phyloP scores from a whole-genome alignment of 2,329 filamentous ascomycete genomes.

The Alternaria viburni region DNA sequence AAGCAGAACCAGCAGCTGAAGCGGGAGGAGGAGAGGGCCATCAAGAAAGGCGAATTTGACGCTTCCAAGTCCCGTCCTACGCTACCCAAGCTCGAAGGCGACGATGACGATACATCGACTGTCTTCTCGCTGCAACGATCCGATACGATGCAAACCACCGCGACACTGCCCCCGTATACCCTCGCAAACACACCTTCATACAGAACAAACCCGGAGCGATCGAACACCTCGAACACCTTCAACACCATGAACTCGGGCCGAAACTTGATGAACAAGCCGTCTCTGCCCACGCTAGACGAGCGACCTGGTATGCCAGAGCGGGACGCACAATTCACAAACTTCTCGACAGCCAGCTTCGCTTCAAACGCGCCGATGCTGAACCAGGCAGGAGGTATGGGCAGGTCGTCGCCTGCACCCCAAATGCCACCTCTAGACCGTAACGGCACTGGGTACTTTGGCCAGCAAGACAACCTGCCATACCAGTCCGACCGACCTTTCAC shows the following conservation, averaged over 20 bases:
- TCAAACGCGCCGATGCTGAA: conserved; percentile 69
- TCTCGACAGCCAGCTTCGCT: conserved; percentile 63
- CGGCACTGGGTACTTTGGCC: conserved; percentile 35
- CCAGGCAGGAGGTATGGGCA: conserved; percentile 67
- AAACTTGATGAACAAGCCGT: conserved; percentile 45
- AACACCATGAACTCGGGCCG: conserved; percentile 38
- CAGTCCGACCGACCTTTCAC: conserved; percentile 36
- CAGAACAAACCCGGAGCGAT: conserved; percentile 59
- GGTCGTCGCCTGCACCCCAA: conserved; percentile 36
- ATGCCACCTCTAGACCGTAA: conserved; percentile 39
- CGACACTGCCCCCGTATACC: conserved; percentile 55
- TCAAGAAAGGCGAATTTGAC: conserved; percentile 55
- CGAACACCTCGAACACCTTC: conserved; percentile 63
- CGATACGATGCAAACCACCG: conserved; percentile 36
- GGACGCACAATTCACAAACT: conserved; percentile 62
- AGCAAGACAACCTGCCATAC: conserved; percentile 26
- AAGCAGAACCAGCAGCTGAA: conserved; percentile 68
- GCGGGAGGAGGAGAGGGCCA: conserved; percentile 47
- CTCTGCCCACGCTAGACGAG: conserved; percentile 50
- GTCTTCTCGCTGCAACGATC: conserved; percentile 44
- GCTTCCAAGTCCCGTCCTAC: conserved; percentile 44
- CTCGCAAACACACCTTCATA: conserved; percentile 2
- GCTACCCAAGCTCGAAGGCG: conserved; percentile 49
- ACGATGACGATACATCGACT: conserved; percentile 50
- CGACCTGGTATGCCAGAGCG: conserved; percentile 46